Conservation (phyloP, 805 yeast species). For the Suhomyces sp. region DNA sequence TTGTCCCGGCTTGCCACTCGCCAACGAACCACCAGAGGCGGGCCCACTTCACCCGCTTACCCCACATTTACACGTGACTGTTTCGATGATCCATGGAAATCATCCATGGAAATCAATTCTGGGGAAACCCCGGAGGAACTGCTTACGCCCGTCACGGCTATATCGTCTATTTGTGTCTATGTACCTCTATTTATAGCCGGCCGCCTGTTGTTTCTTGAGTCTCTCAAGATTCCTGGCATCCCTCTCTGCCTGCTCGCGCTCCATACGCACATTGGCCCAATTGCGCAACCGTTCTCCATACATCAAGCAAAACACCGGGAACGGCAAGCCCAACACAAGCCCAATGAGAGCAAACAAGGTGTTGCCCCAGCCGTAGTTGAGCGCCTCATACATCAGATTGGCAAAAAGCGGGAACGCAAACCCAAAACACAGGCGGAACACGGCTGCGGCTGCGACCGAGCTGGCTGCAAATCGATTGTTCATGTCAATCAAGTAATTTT, state of each 20-base stretch:
- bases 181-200: not conserved
- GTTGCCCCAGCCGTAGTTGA: conserved; percentile 42
- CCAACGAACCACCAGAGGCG: not conserved
- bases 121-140: not conserved
- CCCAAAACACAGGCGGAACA: conserved; percentile 38
- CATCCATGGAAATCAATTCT: not conserved
- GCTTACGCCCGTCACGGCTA: not conserved
- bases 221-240: conserved; percentile 19
- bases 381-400: conserved; percentile 28
- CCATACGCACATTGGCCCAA: conserved; percentile 32
- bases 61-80: not conserved
- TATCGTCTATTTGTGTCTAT: not conserved
- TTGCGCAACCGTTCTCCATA: conserved; percentile 35
- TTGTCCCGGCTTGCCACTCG: not conserved
- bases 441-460: conserved; percentile 42
- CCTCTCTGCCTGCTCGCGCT: conserved; percentile 19
- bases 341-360: conserved; percentile 37
- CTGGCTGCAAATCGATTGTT: conserved; percentile 36
- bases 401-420: conserved; percentile 39
- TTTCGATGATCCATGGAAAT: not conserved
- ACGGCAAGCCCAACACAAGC: conserved; percentile 34
- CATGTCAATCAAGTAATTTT: conserved; percentile 39
- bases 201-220: conserved; percentile 2
- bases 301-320: conserved; percentile 33
- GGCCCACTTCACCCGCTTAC: not conserved